Evolutionary conservation across 495 filamentous ascomycete species (phyloP).

Genomic region (Lasiosphaeriaceae sp.): DNA sequence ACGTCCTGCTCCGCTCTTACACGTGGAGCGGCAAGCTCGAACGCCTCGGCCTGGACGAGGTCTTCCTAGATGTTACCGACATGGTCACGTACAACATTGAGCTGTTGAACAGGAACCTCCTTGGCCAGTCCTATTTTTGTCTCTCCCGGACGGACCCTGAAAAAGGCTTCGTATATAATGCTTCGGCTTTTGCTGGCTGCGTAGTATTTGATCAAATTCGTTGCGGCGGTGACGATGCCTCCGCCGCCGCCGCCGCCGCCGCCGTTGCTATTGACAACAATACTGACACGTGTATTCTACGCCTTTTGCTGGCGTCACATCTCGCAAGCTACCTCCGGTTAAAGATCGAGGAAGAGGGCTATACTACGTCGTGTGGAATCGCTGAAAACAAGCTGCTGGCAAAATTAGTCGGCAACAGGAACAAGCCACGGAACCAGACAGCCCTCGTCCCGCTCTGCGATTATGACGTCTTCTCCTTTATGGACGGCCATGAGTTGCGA

Average conservation of each 20-base stretch:
- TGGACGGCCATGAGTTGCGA: conserved; percentile 73
- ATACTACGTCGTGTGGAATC: conserved; percentile 82
- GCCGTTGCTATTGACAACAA: conserved; percentile 9
- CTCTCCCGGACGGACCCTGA: conserved; percentile 73
- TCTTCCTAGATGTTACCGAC: conserved; percentile 73
- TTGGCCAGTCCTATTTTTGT: conserved; percentile 71
- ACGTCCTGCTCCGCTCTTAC: conserved; percentile 61
- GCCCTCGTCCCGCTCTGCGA: conserved; percentile 66
- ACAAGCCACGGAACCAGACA: conserved; percentile 86
- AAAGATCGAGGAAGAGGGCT: conserved; percentile 72
- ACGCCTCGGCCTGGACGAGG: conserved; percentile 83
- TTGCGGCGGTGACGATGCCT: not conserved
- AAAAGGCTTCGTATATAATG: conserved; percentile 73
- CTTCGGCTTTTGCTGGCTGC: conserved; percentile 45
- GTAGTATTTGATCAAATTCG: conserved; percentile 5
- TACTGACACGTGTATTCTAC: conserved; percentile 36
- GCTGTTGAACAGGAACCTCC: conserved; percentile 62
- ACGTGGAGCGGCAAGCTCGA: conserved; percentile 75
- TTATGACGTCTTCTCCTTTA: conserved; percentile 54
- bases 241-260: not conserved
- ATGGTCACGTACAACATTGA: conserved; percentile 74
- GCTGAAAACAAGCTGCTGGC: conserved; percentile 79
- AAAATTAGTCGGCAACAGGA: conserved; percentile 77
- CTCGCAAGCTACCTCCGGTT: conserved; percentile 67
- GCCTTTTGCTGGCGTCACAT: conserved; percentile 68